Evolutionary conservation across 345 rosid genomes (phyloP).

Genomic region (Populus euphratica): DNA sequence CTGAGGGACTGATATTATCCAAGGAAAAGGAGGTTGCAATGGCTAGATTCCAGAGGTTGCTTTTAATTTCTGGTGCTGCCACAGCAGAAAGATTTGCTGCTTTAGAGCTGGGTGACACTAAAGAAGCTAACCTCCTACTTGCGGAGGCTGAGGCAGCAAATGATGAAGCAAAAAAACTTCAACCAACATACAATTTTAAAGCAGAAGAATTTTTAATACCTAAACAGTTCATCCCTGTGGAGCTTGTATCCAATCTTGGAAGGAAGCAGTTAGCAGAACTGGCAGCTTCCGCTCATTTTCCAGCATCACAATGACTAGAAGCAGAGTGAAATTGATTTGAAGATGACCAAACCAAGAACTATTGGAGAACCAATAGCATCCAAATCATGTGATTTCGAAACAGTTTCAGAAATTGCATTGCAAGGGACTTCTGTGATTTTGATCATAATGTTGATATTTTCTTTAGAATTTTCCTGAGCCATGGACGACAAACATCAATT

Average conservation of each 20-base stretch:
- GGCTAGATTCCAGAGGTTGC: slow-evolving; percentile 70
- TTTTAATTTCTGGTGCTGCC: slow-evolving; percentile 55
- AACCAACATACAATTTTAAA: slow-evolving; percentile 44
- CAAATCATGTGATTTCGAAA: neutral
- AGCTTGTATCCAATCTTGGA: slow-evolving; percentile 61
- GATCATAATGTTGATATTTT: slow-evolving; percentile 1
- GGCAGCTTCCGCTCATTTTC: slow-evolving; percentile 39
- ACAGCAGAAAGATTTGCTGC: slow-evolving; percentile 77
- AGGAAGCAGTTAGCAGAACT: slow-evolving; percentile 56
- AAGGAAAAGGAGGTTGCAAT: slow-evolving; percentile 73
- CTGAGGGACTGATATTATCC: slow-evolving; percentile 50
- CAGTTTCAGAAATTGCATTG: slow-evolving; percentile 6
- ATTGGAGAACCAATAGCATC: neutral
- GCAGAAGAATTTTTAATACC: slow-evolving; percentile 53
- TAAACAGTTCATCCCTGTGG: slow-evolving; percentile 65
- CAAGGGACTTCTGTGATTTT: neutral
- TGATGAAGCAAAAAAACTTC: slow-evolving; percentile 64
- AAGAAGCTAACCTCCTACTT: slow-evolving; percentile 73
- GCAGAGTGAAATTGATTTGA: neutral
- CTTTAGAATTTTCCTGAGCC: neutral
- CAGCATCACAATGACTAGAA: slow-evolving; percentile 16
- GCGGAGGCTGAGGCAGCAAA: slow-evolving; percentile 74
- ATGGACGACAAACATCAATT: neutral
- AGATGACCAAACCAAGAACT: slow-evolving; percentile 5
- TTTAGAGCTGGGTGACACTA: slow-evolving; percentile 59